Conservation (phyloP, 192 early-diverging fungal genomes). For the Coemansia sp. region DNA sequence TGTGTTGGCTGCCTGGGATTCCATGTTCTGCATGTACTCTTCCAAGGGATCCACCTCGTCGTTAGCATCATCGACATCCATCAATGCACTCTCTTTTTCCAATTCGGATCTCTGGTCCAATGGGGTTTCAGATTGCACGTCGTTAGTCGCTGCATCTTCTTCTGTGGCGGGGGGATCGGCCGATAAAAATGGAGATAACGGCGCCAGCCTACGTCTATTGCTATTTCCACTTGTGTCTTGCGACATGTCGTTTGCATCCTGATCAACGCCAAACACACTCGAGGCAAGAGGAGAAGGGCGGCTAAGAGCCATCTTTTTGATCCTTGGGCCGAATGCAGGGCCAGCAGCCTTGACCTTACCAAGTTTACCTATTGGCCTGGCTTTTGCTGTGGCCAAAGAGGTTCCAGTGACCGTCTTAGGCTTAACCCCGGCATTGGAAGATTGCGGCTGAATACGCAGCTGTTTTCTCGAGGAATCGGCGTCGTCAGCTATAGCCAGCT, state of each 20-base stretch:
- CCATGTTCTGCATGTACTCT: slow-evolving; percentile 86
- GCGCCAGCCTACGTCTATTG: neutral
- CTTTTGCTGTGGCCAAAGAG: neutral
- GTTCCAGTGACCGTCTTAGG: neutral
- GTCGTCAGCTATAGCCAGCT: neutral
- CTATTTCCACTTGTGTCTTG: neutral
- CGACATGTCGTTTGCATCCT: slow-evolving; percentile 2
- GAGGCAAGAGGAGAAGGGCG: slow-evolving; percentile 29
- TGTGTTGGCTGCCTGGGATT: slow-evolving; percentile 63
- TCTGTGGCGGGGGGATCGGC: neutral
- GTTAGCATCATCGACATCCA: slow-evolving; percentile 46
- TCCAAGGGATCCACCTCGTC: slow-evolving; percentile 73
- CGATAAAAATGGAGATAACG: neutral
- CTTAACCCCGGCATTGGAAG: neutral
- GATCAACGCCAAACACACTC: slow-evolving; percentile 39
- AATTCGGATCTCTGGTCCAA: neutral
- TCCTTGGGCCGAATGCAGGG: slow-evolving; percentile 9
- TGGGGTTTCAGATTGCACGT: neutral
- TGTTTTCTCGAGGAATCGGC: neutral
- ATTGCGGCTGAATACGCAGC: neutral
- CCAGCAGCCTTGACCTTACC: slow-evolving; percentile 16
- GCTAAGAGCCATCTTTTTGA: slow-evolving; percentile 23
- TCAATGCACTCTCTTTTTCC: slow-evolving; percentile 2
- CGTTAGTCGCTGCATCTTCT: neutral
- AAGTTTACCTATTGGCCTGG: neutral